Percentiles rank a stretch among this genome's conserved stretches.
phyloP scores from a whole-genome alignment of 202 grass and related monocot species.

The Zizania palustris region DNA sequence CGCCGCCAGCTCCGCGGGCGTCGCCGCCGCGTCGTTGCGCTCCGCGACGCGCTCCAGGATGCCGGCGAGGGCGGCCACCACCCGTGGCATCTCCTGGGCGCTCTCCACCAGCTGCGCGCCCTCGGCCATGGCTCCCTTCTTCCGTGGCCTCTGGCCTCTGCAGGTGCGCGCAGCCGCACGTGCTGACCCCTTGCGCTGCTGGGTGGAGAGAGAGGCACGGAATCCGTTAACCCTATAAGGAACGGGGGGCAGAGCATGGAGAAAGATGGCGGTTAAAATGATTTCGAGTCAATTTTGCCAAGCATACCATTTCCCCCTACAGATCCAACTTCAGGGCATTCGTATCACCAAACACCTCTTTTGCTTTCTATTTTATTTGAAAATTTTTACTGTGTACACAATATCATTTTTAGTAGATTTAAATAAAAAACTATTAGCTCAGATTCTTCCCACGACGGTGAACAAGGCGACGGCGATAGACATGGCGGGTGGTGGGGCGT shows the following conservation, averaged over 20 bases:
- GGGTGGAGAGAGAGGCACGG: constrained; percentile 19
- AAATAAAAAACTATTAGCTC: too few relatives aligned
- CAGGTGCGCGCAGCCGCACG: constrained; percentile 9
- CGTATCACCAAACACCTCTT: too few relatives aligned
- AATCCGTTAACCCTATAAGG: constrained; percentile 40
- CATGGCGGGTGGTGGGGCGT: too few relatives aligned
- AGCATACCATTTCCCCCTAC: too few relatives aligned
- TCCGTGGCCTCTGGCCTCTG: constrained; percentile 16
- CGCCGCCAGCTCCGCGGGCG: constrained; percentile 5
- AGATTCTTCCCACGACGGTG: too few relatives aligned
- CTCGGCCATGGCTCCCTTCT: constrained; percentile 39
- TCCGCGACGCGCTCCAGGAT: constrained; percentile 67
- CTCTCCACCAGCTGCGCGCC: constrained; percentile 52
- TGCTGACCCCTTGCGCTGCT: constrained; percentile 33
- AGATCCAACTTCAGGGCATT: too few relatives aligned
- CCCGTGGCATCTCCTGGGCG: constrained; percentile 53
- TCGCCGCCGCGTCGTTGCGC: constrained; percentile 54
- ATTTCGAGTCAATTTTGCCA: too few relatives aligned
- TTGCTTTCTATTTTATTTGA: too few relatives aligned
- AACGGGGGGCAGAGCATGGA: background rate
- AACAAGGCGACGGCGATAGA: too few relatives aligned
- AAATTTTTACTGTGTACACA: too few relatives aligned
- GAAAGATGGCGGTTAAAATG: constrained; percentile 7
- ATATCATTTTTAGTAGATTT: too few relatives aligned
- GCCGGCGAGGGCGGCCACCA: constrained; percentile 62